phyloP scores from a whole-genome alignment of 163 green algal genomes.

The Scenedesmus sp. region DNA sequence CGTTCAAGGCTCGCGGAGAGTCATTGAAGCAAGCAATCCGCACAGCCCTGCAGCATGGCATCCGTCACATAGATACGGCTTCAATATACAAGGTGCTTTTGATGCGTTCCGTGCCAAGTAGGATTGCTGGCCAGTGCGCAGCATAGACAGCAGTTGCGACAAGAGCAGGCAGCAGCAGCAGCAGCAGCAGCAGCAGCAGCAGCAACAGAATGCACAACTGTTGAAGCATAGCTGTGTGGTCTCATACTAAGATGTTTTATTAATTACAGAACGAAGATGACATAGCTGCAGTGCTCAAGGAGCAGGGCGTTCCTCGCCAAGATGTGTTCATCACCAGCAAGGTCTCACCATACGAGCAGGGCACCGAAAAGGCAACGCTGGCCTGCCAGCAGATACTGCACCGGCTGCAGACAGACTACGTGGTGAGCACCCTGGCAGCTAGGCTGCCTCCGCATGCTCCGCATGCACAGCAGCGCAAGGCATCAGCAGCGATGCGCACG shows the following conservation, averaged over 20 bases:
- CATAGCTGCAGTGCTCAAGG: slow-evolving; percentile 65
- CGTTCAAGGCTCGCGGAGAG: slow-evolving; percentile 64
- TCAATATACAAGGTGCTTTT: slow-evolving; percentile 73
- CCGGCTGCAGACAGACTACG: slow-evolving; percentile 58
- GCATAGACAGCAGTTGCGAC: slow-evolving; percentile 13
- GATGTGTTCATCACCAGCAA: slow-evolving; percentile 87
- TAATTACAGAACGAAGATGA: slow-evolving; percentile 80
- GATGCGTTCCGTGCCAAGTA: background rate
- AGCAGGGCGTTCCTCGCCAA: slow-evolving; percentile 49
- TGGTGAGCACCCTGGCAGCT: slow-evolving; percentile 43
- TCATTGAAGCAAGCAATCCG: slow-evolving; percentile 61
- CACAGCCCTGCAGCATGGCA: slow-evolving; percentile 59
- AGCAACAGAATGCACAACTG: background rate
- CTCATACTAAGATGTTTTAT: no score
- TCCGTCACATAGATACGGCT: slow-evolving; percentile 68
- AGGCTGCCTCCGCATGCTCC: no score
- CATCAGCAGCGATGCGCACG: no score
- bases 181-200: background rate
- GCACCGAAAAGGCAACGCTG: slow-evolving; percentile 57
- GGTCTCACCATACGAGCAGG: slow-evolving; percentile 79
- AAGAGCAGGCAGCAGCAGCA: background rate
- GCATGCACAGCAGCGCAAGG: no score
- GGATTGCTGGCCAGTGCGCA: background rate
- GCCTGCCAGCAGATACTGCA: slow-evolving; percentile 66
- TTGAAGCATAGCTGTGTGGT: background rate